Evolutionary conservation across 148 eudicot species (phyloP).

Genomic region (Rhododendron vialii): DNA sequence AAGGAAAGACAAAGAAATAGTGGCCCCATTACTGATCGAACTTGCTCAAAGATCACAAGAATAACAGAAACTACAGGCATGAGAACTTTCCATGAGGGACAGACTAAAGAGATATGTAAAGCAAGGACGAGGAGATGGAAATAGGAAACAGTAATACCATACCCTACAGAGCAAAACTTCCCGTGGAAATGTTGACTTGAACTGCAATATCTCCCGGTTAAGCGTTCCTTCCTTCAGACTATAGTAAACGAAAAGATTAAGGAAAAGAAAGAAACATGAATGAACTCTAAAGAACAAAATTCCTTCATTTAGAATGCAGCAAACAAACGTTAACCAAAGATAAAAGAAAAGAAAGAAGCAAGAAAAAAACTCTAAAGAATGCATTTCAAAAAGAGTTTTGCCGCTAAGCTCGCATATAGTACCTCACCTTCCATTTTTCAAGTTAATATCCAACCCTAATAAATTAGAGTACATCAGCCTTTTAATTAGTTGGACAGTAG

Average conservation of each 20-base stretch:
- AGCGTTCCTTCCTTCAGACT: slow-evolving; percentile 95
- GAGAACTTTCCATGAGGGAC: background rate
- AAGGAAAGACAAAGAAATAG: slow-evolving; percentile 2
- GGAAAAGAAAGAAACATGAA: background rate
- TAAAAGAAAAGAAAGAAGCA: background rate
- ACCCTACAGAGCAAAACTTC: slow-evolving; percentile 95
- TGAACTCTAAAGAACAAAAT: background rate
- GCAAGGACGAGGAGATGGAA: background rate
- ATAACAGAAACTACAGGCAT: background rate
- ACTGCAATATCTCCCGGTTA: slow-evolving; percentile 86
- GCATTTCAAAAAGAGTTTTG: background rate
- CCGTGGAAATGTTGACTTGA: slow-evolving; percentile 95
- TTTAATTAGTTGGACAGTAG: slow-evolving; percentile 62
- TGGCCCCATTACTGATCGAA: background rate
- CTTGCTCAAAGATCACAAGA: background rate
- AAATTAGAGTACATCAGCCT: slow-evolving; percentile 73
- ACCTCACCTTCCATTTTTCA: slow-evolving; percentile 81
- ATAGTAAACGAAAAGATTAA: slow-evolving; percentile 5
- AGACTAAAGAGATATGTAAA: background rate
- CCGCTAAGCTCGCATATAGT: background rate
- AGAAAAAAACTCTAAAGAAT: background rate
- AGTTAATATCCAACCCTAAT: slow-evolving; percentile 76
- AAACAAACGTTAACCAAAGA: background rate
- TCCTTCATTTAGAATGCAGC: slow-evolving; percentile 83
- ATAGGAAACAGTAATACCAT: slow-evolving; percentile 25